Base-by-base conservation (phyloP, 2,329 filamentous ascomycete species). In the Cladosporium halotolerans region DNA sequence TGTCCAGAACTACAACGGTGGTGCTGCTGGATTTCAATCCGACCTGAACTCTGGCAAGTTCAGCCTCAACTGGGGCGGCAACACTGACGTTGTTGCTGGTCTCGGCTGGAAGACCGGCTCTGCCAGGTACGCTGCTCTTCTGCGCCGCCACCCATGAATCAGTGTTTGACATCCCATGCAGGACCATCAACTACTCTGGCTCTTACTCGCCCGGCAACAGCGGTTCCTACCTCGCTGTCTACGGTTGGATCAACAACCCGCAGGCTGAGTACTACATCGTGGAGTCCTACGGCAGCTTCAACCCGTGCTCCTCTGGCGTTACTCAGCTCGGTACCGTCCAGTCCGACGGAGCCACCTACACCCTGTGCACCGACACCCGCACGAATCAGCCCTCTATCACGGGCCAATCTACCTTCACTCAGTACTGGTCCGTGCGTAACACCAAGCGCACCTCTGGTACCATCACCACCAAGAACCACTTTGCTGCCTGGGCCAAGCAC, bases 211-310 rank as follows among this genome's bases (percentile, higher is more conserved):
- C 68, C 52, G 70, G 70, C 52, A 75, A 73, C 60, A 78, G 79
- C 68, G 63, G 64, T 28, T 54, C 45, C 34, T 81, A 81, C 63
- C 72, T 82, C 14, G 69, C 78, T 9, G 66, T 82, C 9, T 82
- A 82, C 61, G 79, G 79, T 40, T 82, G 79, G 78, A 78, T 75
- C 1, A 69, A 64, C 19, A 73, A 71, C 61, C 77, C 77, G 1
- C 44, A 53, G 13, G 51, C 51, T 10, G 79, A 81, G 60, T 81
- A 80, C 69, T 82, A 82, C 68, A 75, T 82, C 52, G 72, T 81
- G 56, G 79, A 82, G 57, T 65, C 71, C 9, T 76, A 74, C 62
- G 76, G 75, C 55, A 71, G 70, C 44, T 74, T 78, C 60, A 70
- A 75, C 44, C 54, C 58, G 5, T 56, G 55, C 45, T 52, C 55